These are phyloP conservation scores for Chlorella ohadii DNA, from an alignment of 139 green algal species.

Conservation along the genomic window DNA sequence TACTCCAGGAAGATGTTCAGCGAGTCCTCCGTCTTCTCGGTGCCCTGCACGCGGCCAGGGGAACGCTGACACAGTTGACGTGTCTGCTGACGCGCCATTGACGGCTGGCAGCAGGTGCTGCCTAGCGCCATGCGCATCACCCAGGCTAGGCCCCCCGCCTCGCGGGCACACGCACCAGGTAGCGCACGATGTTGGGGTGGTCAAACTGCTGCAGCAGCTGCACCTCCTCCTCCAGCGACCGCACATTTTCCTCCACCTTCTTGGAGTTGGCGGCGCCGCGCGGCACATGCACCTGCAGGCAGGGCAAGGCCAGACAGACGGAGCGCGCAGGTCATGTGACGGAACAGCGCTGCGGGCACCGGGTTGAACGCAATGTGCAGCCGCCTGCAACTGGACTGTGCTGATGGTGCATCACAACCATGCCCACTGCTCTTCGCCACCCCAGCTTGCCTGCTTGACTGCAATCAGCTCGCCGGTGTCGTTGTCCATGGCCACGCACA, in stretches of 20 bases:
- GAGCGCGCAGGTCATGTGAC: not conserved
- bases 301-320: no score
- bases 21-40: constrained; percentile 66
- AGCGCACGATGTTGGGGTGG: constrained; percentile 95
- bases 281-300: constrained; percentile 64
- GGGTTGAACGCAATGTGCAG: not conserved
- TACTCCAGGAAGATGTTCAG: constrained; percentile 99
- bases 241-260: constrained; percentile 75
- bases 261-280: constrained; percentile 56
- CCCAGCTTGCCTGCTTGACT: constrained; percentile 89
- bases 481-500: constrained; percentile 93
- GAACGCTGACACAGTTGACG: not conserved
- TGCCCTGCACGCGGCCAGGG: constrained; percentile 61
- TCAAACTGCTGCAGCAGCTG: constrained; percentile 78
- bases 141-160: not conserved
- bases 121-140: not conserved
- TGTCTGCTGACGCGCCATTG: not conserved
- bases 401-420: no score
- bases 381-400: no score
- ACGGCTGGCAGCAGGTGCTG: not conserved
- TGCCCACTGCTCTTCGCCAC: no score
- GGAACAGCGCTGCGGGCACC: no score
- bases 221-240: constrained; percentile 88
- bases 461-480: constrained; percentile 93
- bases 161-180: constrained; percentile 63